Base-by-base conservation (phyloP, 2,329 filamentous ascomycete species). In the Ceratocystis variospora region DNA sequence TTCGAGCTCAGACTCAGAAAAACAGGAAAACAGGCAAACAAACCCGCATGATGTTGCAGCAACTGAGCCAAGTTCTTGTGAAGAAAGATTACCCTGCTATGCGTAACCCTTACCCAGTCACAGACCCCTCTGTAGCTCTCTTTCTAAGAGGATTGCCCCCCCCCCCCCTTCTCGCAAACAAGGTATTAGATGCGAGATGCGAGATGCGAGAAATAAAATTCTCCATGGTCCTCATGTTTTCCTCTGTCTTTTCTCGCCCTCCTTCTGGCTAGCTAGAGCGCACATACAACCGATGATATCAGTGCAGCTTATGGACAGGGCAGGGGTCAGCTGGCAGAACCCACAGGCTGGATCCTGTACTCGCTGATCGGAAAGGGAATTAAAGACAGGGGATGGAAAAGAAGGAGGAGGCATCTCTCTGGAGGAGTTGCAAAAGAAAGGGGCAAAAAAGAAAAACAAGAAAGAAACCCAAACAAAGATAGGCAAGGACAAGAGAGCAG, bases 281-380 rank as follows among this genome's bases (percentile, higher is more conserved):
- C 53, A 57, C 22, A 57, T 57, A 57, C 25, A 31, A 17, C 22
- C 53, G 53, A 57, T 57, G 25, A 57, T 57, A 57, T 57, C 53
- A 57, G 53, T 57, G 53, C 53, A 57, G 25, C 53, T 25, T 57
- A 28, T 57, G 31, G 25, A 15, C 22, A 57, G 53, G 53, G 53
- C 25, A 57, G 22, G 53, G 53, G 31, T 57, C 53, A 33, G 10
- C 31, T 57, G 53, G 53, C 53, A 57, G 53, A 57, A 57, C 22
- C 25, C 25, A 57, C 25, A 57, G 53, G 22, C 25, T 2, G 53
- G 53, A n/a, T 28, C 53, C 22, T 31, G 22, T 31, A 15, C 25
- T 57, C 12, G 53, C 25, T 57, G 53, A 57, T 57, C 53, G 53
- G 22, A 57, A 33, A 57, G 53, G 53, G 53, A 57, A 33, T 50